phyloP scores from a whole-genome alignment of 495 filamentous ascomycete species.

The Halenospora varia region DNA sequence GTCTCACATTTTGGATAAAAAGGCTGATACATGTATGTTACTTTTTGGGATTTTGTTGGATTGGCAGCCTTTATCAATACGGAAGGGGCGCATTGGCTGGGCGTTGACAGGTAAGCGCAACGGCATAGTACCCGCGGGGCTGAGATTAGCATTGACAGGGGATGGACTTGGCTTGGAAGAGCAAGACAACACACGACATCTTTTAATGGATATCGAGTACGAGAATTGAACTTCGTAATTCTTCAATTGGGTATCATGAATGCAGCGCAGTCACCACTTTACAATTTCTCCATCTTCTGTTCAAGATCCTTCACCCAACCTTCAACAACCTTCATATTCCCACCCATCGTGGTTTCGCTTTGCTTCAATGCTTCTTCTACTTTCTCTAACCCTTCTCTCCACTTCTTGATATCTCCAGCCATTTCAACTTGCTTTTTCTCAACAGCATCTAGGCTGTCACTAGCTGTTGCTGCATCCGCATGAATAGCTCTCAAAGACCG shows the following conservation, averaged over 20 bases:
- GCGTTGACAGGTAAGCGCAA: neutral
- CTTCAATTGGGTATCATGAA: slow-evolving; percentile 25
- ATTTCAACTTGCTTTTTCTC: slow-evolving; percentile 81
- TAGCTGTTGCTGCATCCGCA: slow-evolving; percentile 79
- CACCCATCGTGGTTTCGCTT: slow-evolving; percentile 63
- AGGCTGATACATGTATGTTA: neutral
- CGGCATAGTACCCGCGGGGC: neutral
- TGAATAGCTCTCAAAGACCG: slow-evolving; percentile 81
- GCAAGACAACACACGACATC: neutral
- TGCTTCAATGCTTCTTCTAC: slow-evolving; percentile 70
- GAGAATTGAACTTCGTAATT: neutral
- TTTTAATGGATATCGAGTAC: neutral
- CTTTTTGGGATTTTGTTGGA: neutral
- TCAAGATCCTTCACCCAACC: slow-evolving; percentile 89
- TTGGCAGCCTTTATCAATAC: neutral
- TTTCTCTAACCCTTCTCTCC: slow-evolving; percentile 76
- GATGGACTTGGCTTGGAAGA: neutral
- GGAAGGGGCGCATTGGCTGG: neutral
- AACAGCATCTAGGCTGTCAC: slow-evolving; percentile 68
- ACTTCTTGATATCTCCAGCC: slow-evolving; percentile 75
- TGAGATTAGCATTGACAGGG: neutral
- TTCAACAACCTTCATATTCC: slow-evolving; percentile 76
- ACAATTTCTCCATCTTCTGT: slow-evolving; percentile 52
- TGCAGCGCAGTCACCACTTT: slow-evolving; percentile 2
- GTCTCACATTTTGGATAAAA: neutral